Evolutionary conservation across 169 alveolate genomes (phyloP).

Genomic region (Pseudocohnilembus persalinus): DNA sequence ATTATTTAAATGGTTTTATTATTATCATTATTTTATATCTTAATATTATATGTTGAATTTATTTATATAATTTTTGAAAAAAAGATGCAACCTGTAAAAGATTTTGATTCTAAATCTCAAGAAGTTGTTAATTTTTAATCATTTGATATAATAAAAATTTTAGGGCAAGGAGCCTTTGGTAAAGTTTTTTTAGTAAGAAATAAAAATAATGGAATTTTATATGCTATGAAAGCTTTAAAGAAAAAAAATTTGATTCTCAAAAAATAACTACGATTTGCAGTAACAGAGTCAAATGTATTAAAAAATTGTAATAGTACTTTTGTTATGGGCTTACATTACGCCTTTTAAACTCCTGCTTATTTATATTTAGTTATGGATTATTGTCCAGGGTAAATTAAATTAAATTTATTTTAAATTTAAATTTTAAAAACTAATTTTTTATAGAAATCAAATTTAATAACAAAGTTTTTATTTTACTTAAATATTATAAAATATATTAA

Average conservation of each 20-base stretch:
- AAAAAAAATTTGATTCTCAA: background rate
- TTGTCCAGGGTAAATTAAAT: background rate
- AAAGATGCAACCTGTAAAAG: too few species aligned
- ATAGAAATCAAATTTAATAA: background rate
- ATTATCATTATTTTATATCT: too few species aligned
- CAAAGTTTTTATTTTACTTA: background rate
- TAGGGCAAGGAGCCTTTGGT: constrained; percentile 36
- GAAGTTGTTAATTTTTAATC: background rate
- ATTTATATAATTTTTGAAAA: too few species aligned
- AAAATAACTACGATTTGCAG: background rate
- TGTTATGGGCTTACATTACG: constrained; percentile 1
- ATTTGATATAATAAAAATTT: constrained; percentile 13
- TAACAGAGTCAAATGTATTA: background rate
- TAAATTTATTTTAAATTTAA: background rate
- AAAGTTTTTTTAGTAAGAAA: constrained; percentile 32
- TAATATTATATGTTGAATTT: too few species aligned
- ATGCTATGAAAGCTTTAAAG: constrained; percentile 42
- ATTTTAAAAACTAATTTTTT: too few species aligned
- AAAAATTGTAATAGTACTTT: constrained; percentile 11
- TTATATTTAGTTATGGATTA: constrained; percentile 18
- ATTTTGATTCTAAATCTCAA: background rate
- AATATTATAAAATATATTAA: background rate
- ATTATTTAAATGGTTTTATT: too few species aligned
- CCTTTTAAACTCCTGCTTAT: constrained; percentile 7
- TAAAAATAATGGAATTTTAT: constrained; percentile 26